phyloP scores from a whole-genome alignment of 164 flowering plant species.

The Paratinospora sagittata region DNA sequence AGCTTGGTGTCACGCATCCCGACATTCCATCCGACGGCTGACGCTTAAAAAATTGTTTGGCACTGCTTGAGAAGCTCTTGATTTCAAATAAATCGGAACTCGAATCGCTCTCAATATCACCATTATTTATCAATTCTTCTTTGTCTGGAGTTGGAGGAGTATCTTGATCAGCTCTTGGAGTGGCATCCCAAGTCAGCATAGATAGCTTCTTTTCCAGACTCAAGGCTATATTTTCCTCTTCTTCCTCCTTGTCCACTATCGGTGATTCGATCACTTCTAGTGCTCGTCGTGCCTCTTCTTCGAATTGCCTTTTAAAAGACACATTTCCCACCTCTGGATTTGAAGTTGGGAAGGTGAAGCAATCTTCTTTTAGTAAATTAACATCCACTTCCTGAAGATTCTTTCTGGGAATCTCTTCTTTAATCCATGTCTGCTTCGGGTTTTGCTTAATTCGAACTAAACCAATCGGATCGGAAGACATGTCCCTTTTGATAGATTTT shows the following conservation, averaged over 20 bases:
- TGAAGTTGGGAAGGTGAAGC: constrained; percentile 21
- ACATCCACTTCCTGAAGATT: constrained; percentile 10
- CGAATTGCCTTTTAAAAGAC: constrained; percentile 18
- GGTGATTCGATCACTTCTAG: constrained; percentile 55
- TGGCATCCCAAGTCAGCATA: constrained; percentile 39
- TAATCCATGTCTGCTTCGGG: constrained; percentile 8
- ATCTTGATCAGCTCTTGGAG: constrained; percentile 25
- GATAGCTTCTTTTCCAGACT: constrained; percentile 29
- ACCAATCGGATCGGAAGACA: constrained; percentile 40
- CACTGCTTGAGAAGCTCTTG: constrained; percentile 44
- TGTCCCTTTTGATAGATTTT: no score
- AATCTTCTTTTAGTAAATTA: constrained; percentile 18
- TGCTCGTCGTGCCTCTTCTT: constrained; percentile 31
- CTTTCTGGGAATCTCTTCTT: constrained; percentile 14
- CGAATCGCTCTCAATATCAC: constrained; percentile 48
- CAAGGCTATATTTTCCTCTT: constrained; percentile 29
- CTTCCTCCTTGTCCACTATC: constrained; percentile 22
- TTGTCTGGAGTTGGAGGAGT: constrained; percentile 3
- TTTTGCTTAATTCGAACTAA: constrained; percentile 10
- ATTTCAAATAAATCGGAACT: constrained; percentile 92
- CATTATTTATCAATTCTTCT: constrained; percentile 14
- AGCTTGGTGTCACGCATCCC: constrained; percentile 26
- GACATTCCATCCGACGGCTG: constrained; percentile 35
- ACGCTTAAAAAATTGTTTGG: constrained; percentile 33
- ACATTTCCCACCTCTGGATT: constrained; percentile 17